Evolutionary conservation across 1,139 yeast species (phyloP).

Genomic region (Pneumocystis wakefieldiae): DNA sequence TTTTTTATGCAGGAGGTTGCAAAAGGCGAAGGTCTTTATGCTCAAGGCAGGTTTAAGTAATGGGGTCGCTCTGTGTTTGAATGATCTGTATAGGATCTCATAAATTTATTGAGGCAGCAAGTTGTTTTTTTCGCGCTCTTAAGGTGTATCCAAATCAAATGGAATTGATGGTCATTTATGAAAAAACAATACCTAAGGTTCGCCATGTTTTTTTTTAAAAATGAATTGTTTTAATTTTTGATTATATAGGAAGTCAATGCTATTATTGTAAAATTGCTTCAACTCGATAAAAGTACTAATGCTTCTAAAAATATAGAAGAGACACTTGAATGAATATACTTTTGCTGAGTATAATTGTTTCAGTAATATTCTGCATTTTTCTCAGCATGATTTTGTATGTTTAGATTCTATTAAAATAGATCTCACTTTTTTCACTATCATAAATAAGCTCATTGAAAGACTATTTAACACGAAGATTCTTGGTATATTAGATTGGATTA

Average conservation of each 20-base stretch:
- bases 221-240: background rate
- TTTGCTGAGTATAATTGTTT: background rate
- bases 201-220: background rate
- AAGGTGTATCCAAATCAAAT: conserved; percentile 90
- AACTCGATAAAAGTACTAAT: background rate
- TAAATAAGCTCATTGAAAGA: background rate
- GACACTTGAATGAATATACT: background rate
- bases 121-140: conserved; percentile 87
- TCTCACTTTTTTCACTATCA: background rate
- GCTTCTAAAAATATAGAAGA: background rate
- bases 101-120: conserved; percentile 62
- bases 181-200: conserved; percentile 20
- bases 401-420: background rate
- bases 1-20: conserved; percentile 74
- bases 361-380: background rate
- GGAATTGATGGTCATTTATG: conserved; percentile 75
- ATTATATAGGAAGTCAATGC: background rate
- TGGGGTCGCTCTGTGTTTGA: background rate
- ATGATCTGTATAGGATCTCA: conserved; percentile 32
- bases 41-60: conserved; percentile 3
- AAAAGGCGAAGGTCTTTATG: conserved; percentile 42
- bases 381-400: background rate
- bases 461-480: background rate
- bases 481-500: background rate
- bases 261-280: background rate